Percentiles rank a stretch among this genome's conserved stretches.
These are phyloP conservation scores for Hericium rajendrae DNA, from an alignment of 768 basidiomycete genomes.

Conservation along the genomic window DNA sequence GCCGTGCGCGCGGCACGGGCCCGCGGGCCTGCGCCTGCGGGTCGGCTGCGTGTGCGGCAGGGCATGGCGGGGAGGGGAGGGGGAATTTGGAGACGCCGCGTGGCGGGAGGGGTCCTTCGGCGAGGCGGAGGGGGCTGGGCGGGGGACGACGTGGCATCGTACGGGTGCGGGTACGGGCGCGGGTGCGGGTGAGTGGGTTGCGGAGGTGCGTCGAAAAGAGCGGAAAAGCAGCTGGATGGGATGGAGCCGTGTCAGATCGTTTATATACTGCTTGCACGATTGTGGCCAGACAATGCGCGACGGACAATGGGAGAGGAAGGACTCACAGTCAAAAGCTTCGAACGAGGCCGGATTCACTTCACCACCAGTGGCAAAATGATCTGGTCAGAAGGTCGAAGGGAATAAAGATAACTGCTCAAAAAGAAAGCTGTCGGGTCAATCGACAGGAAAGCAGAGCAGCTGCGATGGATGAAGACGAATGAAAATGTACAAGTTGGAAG, in stretches of 20 bases:
- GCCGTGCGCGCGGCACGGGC: not conserved
- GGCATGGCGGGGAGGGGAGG: constrained; percentile 57
- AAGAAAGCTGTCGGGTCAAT: not conserved
- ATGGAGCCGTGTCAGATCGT: not conserved
- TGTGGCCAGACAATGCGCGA: not conserved
- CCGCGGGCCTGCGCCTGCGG: constrained; percentile 1
- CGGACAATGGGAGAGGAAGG: not conserved
- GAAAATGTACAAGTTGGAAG: no score
- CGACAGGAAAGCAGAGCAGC: not conserved
- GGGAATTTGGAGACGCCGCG: constrained; percentile 53
- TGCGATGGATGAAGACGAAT: no score
- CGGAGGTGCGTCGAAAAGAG: not conserved
- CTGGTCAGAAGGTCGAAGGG: not conserved
- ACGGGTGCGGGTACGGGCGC: not conserved
- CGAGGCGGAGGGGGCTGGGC: constrained; percentile 54
- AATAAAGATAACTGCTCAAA: not conserved
- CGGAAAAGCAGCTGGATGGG: not conserved
- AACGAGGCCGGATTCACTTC: not conserved
- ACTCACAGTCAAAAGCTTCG: not conserved
- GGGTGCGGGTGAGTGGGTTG: not conserved
- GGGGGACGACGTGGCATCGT: constrained; percentile 61
- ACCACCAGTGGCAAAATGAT: not conserved
- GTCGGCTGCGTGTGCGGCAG: constrained; percentile 23
- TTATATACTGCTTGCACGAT: no score
- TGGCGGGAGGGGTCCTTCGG: constrained; percentile 52